Percentiles rank a stretch among this genome's conserved stretches.
phyloP scores from a whole-genome alignment of 306 rosid species.

The Quercus cerris region DNA sequence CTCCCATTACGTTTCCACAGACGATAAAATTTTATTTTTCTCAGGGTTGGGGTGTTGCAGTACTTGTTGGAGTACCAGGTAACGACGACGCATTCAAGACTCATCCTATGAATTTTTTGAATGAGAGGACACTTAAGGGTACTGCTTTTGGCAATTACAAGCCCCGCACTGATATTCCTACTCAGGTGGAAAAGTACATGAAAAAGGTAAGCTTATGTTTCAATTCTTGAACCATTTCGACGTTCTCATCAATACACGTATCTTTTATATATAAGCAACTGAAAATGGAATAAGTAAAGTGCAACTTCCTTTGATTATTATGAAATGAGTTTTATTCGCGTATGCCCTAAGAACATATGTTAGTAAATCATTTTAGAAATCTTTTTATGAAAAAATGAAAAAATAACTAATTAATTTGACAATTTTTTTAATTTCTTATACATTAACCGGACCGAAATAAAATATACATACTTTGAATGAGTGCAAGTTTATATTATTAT shows the following conservation, averaged over 20 bases:
- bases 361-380: too few species aligned
- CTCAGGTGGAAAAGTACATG: slow-evolving; percentile 76
- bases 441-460: too few species aligned
- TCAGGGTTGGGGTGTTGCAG: slow-evolving; percentile 98
- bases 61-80: slow-evolving; percentile 81
- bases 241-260: too few species aligned
- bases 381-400: too few species aligned
- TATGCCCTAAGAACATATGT: too few species aligned
- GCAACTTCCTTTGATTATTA: too few species aligned
- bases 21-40: background rate
- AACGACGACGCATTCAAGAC: slow-evolving; percentile 82
- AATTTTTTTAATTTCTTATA: accelerated
- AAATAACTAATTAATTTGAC: too few species aligned
- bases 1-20: background rate
- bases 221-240: too few species aligned
- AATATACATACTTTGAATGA: too few species aligned
- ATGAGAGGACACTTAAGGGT: slow-evolving; percentile 87
- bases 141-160: slow-evolving; percentile 94
- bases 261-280: too few species aligned
- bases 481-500: background rate
- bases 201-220: slow-evolving; percentile 29
- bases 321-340: too few species aligned
- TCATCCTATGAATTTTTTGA: slow-evolving; percentile 65
- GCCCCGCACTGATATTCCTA: slow-evolving; percentile 76
- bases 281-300: too few species aligned